Base-by-base conservation (phyloP, 2,329 filamentous ascomycete species). In the Clonostachys sp. region DNA sequence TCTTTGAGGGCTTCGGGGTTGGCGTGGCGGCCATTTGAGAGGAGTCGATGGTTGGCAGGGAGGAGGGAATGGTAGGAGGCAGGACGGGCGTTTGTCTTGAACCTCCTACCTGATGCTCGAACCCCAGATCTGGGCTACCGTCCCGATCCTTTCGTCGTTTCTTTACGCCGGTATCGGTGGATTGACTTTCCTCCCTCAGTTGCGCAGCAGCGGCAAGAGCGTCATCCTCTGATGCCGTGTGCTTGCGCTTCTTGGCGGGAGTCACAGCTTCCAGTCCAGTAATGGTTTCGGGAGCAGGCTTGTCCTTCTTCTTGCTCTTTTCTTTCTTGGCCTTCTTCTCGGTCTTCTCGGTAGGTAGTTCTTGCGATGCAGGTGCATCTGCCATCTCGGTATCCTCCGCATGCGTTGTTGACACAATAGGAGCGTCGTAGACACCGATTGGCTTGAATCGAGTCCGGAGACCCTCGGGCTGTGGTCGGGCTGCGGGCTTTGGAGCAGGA, bases 401-500 rank as follows among this genome's bases (percentile, higher is more conserved):
- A 30, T 30, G 24, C 24, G 24, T 30, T 24, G 20, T 24, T 30
- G 24, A 10, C 12, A 61, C 64, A n/a, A 39, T 39, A 39, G 36
- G 36, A 2, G 36, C 36, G 18, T 55, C 59, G 49, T 57, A 58
- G 41, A 80, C 72, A 30, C 87, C 87, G 41, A 86, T 78, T 2
- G 87, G 86, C 46, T 77, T 76, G 63, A 80, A 90, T 34, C 86
- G 80, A 64, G 83, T 78, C 57, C 77, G 81, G 46, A 91, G 67
- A 7, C 82, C 84, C 56, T 78, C 74, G 2, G 87, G 86, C 61
- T 91, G 87, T 42, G 78, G 71, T 50, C 84, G 78, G 44, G 81
- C 71, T 2, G 74, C 62, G 50, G 72, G 80, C 48, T 75, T 69
- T 5, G 76, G 67, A 4, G 74, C 68, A 43, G 73, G 69, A 18